Evolutionary conservation across 345 rosid species (phyloP).

Genomic region (Gossypium thurberi): DNA sequence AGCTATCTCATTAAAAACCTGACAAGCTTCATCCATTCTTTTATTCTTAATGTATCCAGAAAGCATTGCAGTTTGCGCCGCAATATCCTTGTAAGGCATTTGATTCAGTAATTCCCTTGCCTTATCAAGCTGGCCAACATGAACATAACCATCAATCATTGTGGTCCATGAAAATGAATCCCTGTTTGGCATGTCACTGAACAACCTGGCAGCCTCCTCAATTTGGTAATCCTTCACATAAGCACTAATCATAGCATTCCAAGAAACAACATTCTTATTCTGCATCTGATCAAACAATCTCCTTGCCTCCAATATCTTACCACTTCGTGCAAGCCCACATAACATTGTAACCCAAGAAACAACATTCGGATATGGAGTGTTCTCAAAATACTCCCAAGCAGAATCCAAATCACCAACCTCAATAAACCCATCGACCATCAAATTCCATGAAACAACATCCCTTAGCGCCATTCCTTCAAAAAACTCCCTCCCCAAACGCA

Average conservation of each 20-base stretch:
- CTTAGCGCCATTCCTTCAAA: slow-evolving; percentile 40
- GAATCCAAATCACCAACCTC: slow-evolving; percentile 24
- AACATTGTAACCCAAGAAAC: slow-evolving; percentile 8
- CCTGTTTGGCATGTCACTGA: slow-evolving; percentile 41
- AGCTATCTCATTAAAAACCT: slow-evolving; percentile 35
- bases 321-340: slow-evolving; percentile 1
- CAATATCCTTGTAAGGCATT: slow-evolving; percentile 21
- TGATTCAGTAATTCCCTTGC: slow-evolving; percentile 42
- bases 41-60: slow-evolving; percentile 52
- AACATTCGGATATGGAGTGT: slow-evolving; percentile 1
- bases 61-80: slow-evolving; percentile 57
- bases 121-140: slow-evolving; percentile 59
- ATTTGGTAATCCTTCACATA: slow-evolving; percentile 41
- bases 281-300: slow-evolving; percentile 50
- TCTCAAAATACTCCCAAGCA: slow-evolving; percentile 32
- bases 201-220: slow-evolving; percentile 47
- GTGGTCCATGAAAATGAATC: slow-evolving; percentile 36
- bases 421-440: slow-evolving; percentile 25
- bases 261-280: slow-evolving; percentile 39
- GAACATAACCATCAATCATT: slow-evolving; percentile 38
- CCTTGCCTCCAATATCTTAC: slow-evolving; percentile 13
- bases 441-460: slow-evolving; percentile 60
- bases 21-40: slow-evolving; percentile 45
- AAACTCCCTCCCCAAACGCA: slow-evolving; percentile 4
- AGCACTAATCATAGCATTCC: slow-evolving; percentile 62